phyloP scores from a whole-genome alignment of 305 asterid genomes.

The Vinca major region DNA sequence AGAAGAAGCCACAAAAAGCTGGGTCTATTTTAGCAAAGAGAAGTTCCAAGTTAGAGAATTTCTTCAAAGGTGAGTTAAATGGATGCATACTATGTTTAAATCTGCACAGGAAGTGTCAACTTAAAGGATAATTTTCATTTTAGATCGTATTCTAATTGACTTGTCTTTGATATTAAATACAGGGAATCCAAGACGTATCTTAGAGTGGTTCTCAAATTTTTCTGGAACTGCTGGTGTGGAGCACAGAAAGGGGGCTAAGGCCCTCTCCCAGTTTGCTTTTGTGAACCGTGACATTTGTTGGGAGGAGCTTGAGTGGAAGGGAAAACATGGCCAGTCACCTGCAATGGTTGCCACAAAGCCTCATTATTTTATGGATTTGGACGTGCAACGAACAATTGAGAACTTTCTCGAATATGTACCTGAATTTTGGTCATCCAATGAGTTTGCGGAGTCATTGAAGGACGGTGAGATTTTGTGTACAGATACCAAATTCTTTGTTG shows the following conservation, averaged over 20 bases:
- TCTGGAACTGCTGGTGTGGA: slow-evolving; percentile 40
- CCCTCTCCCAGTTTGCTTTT: slow-evolving; percentile 86
- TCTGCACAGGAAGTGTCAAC: not conserved
- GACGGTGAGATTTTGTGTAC: slow-evolving; percentile 66
- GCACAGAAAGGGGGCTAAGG: slow-evolving; percentile 90
- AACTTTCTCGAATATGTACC: slow-evolving; percentile 92
- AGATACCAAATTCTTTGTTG: slow-evolving; percentile 58
- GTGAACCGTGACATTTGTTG: slow-evolving; percentile 87
- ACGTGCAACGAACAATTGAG: slow-evolving; percentile 77
- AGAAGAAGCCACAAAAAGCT: slow-evolving; percentile 56
- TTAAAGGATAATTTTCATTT: not conserved
- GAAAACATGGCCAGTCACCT: slow-evolving; percentile 97
- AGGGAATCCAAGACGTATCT: slow-evolving; percentile 67
- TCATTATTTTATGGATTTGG: slow-evolving; percentile 94
- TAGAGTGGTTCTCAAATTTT: slow-evolving; percentile 86
- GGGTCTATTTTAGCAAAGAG: slow-evolving; percentile 73
- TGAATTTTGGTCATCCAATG: slow-evolving; percentile 83
- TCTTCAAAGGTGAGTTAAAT: slow-evolving; percentile 55
- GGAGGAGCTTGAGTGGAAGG: slow-evolving; percentile 99
- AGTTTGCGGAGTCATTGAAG: slow-evolving; percentile 78
- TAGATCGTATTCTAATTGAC: not conserved
- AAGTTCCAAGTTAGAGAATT: slow-evolving; percentile 61
- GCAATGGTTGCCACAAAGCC: slow-evolving; percentile 99
- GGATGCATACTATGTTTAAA: not conserved
- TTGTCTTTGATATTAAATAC: slow-evolving; percentile 25